phyloP scores from a whole-genome alignment of 495 filamentous ascomycete genomes.

The Saxophila tyrrhenica region DNA sequence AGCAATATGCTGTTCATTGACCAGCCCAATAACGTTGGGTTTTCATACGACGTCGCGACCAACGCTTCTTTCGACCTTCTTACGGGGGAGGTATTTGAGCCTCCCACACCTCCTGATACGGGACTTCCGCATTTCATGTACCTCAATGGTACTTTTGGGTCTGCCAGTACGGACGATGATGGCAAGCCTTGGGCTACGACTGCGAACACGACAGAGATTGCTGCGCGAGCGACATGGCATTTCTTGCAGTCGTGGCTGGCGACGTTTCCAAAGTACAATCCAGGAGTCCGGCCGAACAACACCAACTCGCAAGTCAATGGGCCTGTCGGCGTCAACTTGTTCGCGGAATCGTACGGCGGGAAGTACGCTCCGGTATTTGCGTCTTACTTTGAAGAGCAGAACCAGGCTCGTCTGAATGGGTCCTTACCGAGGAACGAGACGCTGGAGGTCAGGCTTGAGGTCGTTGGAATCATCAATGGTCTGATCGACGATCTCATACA shows the following conservation, averaged over 20 bases:
- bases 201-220: slow-evolving; percentile 53
- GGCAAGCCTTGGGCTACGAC: slow-evolving; percentile 28
- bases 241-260: slow-evolving; percentile 56
- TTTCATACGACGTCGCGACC: slow-evolving; percentile 32
- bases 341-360: slow-evolving; percentile 39
- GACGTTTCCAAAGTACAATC: slow-evolving; percentile 56
- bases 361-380: slow-evolving; percentile 39
- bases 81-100: slow-evolving; percentile 14
- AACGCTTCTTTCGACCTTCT: slow-evolving; percentile 32
- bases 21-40: slow-evolving; percentile 33
- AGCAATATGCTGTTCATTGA: slow-evolving; percentile 35
- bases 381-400: slow-evolving; percentile 34
- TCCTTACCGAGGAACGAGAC: slow-evolving; percentile 28
- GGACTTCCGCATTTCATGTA: slow-evolving; percentile 33
- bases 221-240: slow-evolving; percentile 55
- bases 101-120: slow-evolving; percentile 15
- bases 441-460: slow-evolving; percentile 31
- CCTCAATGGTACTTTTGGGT: slow-evolving; percentile 53
- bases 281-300: slow-evolving; percentile 33
- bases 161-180: slow-evolving; percentile 30
- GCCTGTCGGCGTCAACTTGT: slow-evolving; percentile 34
- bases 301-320: slow-evolving; percentile 17
- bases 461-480: slow-evolving; percentile 38
- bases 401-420: slow-evolving; percentile 27
- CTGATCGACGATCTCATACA: slow-evolving; percentile 30